Evolutionary conservation across 371 early-diverging fungal genomes (phyloP).

Genomic region (Chytridiales sp.): DNA sequence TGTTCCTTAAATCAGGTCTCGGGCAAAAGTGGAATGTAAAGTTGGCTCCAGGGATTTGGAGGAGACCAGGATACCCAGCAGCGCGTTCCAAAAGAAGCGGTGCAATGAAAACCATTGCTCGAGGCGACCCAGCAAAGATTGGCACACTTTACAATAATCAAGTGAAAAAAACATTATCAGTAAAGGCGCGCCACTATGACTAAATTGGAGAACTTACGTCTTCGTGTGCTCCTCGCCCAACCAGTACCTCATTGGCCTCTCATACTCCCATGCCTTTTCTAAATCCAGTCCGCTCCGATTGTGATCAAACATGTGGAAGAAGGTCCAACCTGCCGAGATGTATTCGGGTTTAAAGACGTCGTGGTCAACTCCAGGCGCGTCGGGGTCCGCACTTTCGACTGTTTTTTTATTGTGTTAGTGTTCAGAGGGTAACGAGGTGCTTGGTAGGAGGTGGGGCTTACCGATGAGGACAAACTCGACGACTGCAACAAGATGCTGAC

Average conservation of each 20-base stretch:
- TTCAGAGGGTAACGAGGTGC: neutral
- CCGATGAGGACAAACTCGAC: conserved; percentile 42
- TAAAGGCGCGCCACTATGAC: neutral
- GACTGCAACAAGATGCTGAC: conserved; percentile 35
- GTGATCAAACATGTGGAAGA: conserved; percentile 41
- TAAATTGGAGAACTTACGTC: conserved; percentile 7
- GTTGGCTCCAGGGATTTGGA: conserved; percentile 37
- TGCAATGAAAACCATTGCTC: conserved; percentile 40
- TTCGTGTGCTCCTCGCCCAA: conserved; percentile 6
- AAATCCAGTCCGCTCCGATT: conserved; percentile 34
- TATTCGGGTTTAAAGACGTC: conserved; percentile 17
- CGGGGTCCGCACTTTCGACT: conserved; percentile 4
- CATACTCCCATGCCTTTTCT: conserved; percentile 22
- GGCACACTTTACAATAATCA: conserved; percentile 29
- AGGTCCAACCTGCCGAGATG: conserved; percentile 47
- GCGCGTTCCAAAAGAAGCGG: conserved; percentile 21
- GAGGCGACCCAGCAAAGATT: conserved; percentile 42
- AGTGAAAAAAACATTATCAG: neutral
- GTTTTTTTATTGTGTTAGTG: conserved; percentile 2
- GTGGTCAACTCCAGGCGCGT: conserved; percentile 5
- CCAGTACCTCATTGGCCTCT: conserved; percentile 2
- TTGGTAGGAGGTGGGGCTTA: neutral
- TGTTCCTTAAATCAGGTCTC: conserved; percentile 35
- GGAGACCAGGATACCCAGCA: conserved; percentile 27
- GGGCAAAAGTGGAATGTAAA: conserved; percentile 33